phyloP scores from a whole-genome alignment of 2,329 filamentous ascomycete species.

The Aspergillus sp. region DNA sequence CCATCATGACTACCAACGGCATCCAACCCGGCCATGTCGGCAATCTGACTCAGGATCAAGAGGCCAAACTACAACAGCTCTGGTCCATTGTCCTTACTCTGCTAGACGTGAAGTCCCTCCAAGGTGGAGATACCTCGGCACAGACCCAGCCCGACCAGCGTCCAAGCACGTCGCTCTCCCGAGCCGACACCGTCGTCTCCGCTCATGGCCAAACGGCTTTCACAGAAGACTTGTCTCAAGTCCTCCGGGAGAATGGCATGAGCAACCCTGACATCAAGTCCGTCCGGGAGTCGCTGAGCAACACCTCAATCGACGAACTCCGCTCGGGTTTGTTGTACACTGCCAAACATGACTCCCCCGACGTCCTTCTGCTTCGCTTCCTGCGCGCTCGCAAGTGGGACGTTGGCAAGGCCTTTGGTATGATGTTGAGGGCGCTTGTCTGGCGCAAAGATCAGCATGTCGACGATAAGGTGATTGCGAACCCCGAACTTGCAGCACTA shows the following conservation, averaged over 20 bases:
- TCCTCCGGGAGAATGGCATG: conserved; percentile 25
- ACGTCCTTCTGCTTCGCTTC: conserved; percentile 77
- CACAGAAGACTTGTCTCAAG: conserved; percentile 24
- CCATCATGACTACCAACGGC: conserved; percentile 16
- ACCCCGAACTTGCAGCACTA: conserved; percentile 68
- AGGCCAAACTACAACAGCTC: conserved; percentile 80
- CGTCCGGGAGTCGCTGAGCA: conserved; percentile 76
- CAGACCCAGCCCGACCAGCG: conserved; percentile 30
- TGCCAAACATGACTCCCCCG: conserved; percentile 91
- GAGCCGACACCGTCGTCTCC: conserved; percentile 48
- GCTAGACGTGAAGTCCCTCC: conserved; percentile 59
- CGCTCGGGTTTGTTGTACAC: conserved; percentile 80
- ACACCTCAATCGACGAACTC: conserved; percentile 72
- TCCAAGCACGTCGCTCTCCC: conserved; percentile 23
- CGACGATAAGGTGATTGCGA: conserved; percentile 78
- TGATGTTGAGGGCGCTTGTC: conserved; percentile 87
- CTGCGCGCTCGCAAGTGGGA: conserved; percentile 89
- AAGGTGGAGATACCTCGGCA: conserved; percentile 55
- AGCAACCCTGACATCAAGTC: conserved; percentile 63
- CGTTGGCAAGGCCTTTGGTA: conserved; percentile 82
- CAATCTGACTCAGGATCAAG: conserved; percentile 81
- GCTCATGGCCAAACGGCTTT: conserved; percentile 62
- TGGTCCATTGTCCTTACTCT: conserved; percentile 72
- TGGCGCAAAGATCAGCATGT: conserved; percentile 82
- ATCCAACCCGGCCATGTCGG: conserved; percentile 68